These are phyloP conservation scores for Intubia oerlemansii DNA, from an alignment of 2,329 filamentous ascomycete species.

Conservation along the genomic window DNA sequence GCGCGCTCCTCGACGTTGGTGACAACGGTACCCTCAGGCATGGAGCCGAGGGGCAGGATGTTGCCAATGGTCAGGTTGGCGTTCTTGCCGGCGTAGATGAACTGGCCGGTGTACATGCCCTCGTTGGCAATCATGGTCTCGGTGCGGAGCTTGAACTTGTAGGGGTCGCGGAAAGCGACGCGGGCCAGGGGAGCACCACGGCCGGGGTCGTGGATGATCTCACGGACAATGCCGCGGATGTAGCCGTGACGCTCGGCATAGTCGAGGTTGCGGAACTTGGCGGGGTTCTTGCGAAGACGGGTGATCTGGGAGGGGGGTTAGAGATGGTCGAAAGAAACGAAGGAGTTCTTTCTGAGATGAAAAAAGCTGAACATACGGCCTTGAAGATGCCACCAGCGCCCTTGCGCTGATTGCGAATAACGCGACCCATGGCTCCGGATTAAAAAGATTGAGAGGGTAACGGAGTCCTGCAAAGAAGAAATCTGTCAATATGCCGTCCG, in stretches of 20 bases:
- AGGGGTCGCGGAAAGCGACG: slow-evolving; percentile 93
- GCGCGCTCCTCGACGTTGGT: slow-evolving; percentile 99
- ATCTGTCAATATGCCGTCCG: not conserved
- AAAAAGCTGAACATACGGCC: slow-evolving; percentile 8
- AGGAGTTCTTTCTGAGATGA: no score
- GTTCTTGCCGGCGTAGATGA: slow-evolving; percentile 99
- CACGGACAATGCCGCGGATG: slow-evolving; percentile 90
- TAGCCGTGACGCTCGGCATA: slow-evolving; percentile 96
- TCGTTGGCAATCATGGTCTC: slow-evolving; percentile 99
- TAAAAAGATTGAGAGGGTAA: not conserved
- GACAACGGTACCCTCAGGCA: slow-evolving; percentile 98
- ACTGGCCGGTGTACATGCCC: slow-evolving; percentile 99
- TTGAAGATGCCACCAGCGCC: slow-evolving; percentile 37
- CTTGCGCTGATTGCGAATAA: slow-evolving; percentile 44
- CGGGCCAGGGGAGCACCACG: slow-evolving; percentile 95
- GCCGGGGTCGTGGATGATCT: slow-evolving; percentile 97
- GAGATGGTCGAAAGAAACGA: no score
- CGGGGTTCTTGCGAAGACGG: slow-evolving; percentile 83
- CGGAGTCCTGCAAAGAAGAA: slow-evolving; percentile 4
- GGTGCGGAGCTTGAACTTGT: slow-evolving; percentile 91
- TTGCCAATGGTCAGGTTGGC: slow-evolving; percentile 93
- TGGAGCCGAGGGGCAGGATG: slow-evolving; percentile 79
- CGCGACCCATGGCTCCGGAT: slow-evolving; percentile 9
- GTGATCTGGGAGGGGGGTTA: slow-evolving; percentile 53
- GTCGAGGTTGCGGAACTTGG: slow-evolving; percentile 89